Evolutionary conservation across 805 yeast species (phyloP).

Genomic region (Cyberlindnera xishuangbannaensis): DNA sequence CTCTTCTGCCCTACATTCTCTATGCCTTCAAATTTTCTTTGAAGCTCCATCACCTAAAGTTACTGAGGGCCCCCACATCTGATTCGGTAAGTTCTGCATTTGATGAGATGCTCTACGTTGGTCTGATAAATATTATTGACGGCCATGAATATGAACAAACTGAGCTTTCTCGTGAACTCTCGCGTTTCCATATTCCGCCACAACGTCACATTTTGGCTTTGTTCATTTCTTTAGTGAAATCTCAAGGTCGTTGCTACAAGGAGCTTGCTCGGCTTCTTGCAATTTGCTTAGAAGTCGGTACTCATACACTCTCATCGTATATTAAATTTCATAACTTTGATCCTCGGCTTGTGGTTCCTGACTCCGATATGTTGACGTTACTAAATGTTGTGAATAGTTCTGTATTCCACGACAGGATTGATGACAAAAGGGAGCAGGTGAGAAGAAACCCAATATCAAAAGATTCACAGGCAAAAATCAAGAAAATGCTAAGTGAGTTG

Average conservation of each 20-base stretch:
- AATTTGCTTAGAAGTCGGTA: conserved; percentile 1
- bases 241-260: not conserved
- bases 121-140: conserved; percentile 3
- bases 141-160: conserved; percentile 6
- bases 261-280: conserved; percentile 5
- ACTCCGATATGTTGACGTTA: conserved; percentile 9
- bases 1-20: conserved; percentile 4
- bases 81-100: conserved; percentile 1
- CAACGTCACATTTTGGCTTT: conserved; percentile 2
- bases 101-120: conserved; percentile 7
- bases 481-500: too few species aligned
- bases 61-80: conserved; percentile 6
- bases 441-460: conserved; percentile 6
- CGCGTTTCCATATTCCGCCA: conserved; percentile 3
- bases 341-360: conserved; percentile 3
- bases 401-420: conserved; percentile 2
- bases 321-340: conserved; percentile 5
- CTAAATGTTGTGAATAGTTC: conserved; percentile 6
- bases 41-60: conserved; percentile 2
- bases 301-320: conserved; percentile 6
- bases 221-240: conserved; percentile 1
- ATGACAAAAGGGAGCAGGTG: not conserved
- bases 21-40: not conserved
- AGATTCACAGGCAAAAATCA: conserved; percentile 1
- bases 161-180: not conserved